phyloP scores from a whole-genome alignment of 495 filamentous ascomycete species.

The Rostrohypoxylon terebratum region DNA sequence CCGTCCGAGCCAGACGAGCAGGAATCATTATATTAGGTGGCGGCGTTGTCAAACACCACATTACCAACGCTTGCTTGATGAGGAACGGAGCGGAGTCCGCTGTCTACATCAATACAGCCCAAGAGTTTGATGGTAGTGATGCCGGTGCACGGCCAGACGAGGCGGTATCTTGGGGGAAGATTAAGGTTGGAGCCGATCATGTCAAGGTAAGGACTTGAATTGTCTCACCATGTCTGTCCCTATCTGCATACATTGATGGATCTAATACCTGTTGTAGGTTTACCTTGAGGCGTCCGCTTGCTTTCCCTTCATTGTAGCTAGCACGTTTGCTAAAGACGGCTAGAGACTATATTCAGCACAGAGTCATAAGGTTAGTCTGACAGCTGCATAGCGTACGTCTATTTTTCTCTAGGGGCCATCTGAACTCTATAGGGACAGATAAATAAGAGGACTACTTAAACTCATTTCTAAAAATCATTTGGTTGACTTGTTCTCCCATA shows the following conservation, averaged over 20 bases:
- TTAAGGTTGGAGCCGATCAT: conserved; percentile 83
- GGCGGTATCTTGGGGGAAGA: conserved; percentile 98
- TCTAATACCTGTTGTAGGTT: conserved; percentile 64
- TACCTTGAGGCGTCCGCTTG: conserved; percentile 92
- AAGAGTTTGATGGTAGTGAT: conserved; percentile 98
- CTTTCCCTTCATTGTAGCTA: conserved; percentile 94
- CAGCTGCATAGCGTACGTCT: background rate
- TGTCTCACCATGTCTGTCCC: conserved; percentile 1
- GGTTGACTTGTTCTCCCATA: background rate
- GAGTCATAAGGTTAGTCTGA: background rate
- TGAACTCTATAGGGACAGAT: background rate
- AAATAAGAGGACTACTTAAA: background rate
- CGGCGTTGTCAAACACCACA: conserved; percentile 95
- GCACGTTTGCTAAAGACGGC: conserved; percentile 80
- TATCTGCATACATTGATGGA: conserved; percentile 22
- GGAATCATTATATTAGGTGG: conserved; percentile 97
- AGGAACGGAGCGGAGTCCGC: conserved; percentile 95
- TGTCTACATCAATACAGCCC: conserved; percentile 95
- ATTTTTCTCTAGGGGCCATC: background rate
- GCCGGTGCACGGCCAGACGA: conserved; percentile 96
- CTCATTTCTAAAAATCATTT: too few relatives aligned
- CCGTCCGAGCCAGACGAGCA: conserved; percentile 81
- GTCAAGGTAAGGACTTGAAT: conserved; percentile 76
- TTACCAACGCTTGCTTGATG: conserved; percentile 97
- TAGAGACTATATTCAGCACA: conserved; percentile 14